Base-by-base conservation (phyloP, 495 filamentous ascomycete genomes). In the Aspergillus funiculosus region DNA sequence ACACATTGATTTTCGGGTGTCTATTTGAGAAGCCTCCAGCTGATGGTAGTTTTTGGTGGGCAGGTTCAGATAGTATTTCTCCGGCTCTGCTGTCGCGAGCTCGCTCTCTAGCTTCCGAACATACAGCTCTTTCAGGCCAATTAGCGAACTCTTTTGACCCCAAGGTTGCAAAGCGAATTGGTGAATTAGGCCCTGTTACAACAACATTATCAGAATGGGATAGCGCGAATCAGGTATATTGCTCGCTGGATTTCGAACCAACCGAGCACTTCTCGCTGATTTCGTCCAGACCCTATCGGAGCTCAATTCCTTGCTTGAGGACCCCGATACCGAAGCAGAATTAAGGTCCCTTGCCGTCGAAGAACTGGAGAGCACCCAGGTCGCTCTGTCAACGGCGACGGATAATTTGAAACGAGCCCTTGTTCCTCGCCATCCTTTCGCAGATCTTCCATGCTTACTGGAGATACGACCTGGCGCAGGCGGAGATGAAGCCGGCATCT, bases 391-490 rank as follows among this genome's bases (percentile, higher is more conserved):
- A 9, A 52, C 64, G 0, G 74, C 90, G 15, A 79, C 80, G 2
- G 72, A 69, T 13, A 73, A 76, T 22, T 71, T 98, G 7, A 85
- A 85, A 28, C 76, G 75, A 13, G 74, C 85, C 10, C 78, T 98
- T 40, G 82, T 94, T 24, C 91, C 91, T 5, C 77, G 79, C 37
- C 89, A 98, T 58, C 91, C 94, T 4, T 98, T 97, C 59, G 87
- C 87, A n/a, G 76, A 88, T 45, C 80, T 98, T 52, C 87, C 89
- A 30, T 95, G 91, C 53, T 71, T 98, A 27, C 62, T 98, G 27
- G 92, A 98, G 63, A 85, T 98, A 26, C 80, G 89, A 2, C 92
- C 92, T 5, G 92, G 92, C 2, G 89, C 87, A n/a, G 92, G 92
- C 31, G 92, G 92, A 11, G 81, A 83, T 48, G 92, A 98, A 62